Base-by-base conservation (phyloP, 345 rosid species). In the Eucalyptus leucophloia region DNA sequence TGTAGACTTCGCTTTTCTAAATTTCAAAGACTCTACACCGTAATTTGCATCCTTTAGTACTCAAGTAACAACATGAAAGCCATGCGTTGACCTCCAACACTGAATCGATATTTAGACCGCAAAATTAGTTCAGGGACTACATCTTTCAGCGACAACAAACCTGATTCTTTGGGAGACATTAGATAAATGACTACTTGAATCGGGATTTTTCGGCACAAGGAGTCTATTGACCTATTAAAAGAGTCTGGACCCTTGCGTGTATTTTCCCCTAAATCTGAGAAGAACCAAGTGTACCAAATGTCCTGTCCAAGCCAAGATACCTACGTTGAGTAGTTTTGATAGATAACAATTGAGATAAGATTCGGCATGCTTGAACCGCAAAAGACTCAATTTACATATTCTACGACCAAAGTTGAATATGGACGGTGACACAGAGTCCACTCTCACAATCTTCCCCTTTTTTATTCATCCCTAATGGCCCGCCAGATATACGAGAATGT, bases 321-420 rank as follows among this genome's bases (percentile, higher is more conserved):
- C 2, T 30, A 30, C 0, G 72, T 4, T 4, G 37, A n/a, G 1
- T 65, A n/a, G 72, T n/a, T 32, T 32, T n/a, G 5, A 15, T 17
- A 14, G 5, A 32, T 32, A 69, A 69, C 5, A 6, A 69, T 9
- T 17, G 24, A 69, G 44, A 69, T 9, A 9, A 32, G 44, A 69
- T 69, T 18, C 1, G 24, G 13, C 81, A 69, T 34, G 34, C 24
- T 34, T 69, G 81, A 69, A 69, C 12, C 4, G 0, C 42, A 18
- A 69, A 17, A n/a, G 24, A 1, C 82, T 34, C 8, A 5, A 19
- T 72, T 72, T 19, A 19, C 82, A 72, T 37, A 37, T 2, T 2
- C 24, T 69, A 69, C 5, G 12, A 67, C 42, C 80, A 7, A 17
- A n/a, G 21, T 16, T 32, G 40, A 67, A 69, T 18, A 72, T 37